A percentile compares a stretch with the other conserved stretches of the same genome.
These are phyloP conservation scores for Neofusicoccum cordaticola DNA, from an alignment of 2,329 filamentous ascomycete genomes.

Conservation along the genomic window DNA sequence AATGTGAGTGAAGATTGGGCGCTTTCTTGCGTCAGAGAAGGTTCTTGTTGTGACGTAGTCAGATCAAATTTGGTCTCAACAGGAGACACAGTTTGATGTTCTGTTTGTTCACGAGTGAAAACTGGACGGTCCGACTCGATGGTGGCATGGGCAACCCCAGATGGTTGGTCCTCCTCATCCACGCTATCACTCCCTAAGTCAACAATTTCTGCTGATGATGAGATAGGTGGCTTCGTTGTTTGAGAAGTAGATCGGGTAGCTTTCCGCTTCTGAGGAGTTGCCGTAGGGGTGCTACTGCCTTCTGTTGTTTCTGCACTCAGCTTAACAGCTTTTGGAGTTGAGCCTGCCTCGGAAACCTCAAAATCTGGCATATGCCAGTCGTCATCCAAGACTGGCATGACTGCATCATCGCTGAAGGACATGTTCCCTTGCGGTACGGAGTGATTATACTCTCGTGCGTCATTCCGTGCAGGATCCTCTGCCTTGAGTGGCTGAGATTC, in stretches of 20 bases:
- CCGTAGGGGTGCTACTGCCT: background rate
- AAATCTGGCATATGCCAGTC: conserved; percentile 4
- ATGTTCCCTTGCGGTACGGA: background rate
- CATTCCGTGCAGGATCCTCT: background rate
- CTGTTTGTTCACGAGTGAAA: background rate
- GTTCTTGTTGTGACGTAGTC: background rate
- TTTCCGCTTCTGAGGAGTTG: background rate
- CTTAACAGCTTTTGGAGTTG: background rate
- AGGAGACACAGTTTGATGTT: background rate
- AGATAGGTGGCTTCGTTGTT: background rate
- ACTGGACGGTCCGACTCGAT: background rate
- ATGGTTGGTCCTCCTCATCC: background rate
- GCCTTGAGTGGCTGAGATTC: background rate
- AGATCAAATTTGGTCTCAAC: background rate
- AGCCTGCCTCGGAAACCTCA: background rate
- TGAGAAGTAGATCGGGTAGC: background rate
- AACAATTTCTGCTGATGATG: background rate
- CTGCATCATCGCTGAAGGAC: background rate
- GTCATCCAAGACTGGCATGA: background rate
- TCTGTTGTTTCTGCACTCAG: background rate
- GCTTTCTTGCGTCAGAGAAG: background rate
- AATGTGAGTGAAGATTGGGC: background rate
- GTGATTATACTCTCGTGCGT: background rate
- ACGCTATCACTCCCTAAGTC: background rate
- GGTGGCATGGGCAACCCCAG: no score